phyloP scores from a whole-genome alignment of 495 filamentous ascomycete species.

The Lophiotrema nucula region DNA sequence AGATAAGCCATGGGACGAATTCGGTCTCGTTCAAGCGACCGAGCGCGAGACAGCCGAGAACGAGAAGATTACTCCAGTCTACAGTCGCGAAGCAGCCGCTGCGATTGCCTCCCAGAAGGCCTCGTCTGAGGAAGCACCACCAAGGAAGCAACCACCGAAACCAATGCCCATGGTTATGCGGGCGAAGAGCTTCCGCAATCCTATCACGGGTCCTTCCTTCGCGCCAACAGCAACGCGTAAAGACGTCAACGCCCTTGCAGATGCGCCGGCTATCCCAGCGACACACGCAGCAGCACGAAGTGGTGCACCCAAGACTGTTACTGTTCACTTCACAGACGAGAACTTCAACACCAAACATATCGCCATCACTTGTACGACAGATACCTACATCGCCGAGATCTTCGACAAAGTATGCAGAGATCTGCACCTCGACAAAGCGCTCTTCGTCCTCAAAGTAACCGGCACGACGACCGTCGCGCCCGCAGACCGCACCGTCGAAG shows the following conservation, averaged over 20 bases:
- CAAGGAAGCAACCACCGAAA: constrained; percentile 4
- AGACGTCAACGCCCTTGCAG: constrained; percentile 47
- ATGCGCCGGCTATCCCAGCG: constrained; percentile 40
- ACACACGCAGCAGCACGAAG: constrained; percentile 62
- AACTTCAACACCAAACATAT: constrained; percentile 45
- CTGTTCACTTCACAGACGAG: constrained; percentile 77
- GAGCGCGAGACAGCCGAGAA: constrained; percentile 76
- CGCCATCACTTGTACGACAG: constrained; percentile 75
- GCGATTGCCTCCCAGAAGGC: constrained; percentile 29
- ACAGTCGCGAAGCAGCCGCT: constrained; percentile 56
- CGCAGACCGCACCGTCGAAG: constrained; percentile 84
- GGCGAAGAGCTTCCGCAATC: constrained; percentile 42
- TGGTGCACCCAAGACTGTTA: constrained; percentile 81
- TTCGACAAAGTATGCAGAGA: constrained; percentile 87
- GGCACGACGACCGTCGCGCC: constrained; percentile 80
- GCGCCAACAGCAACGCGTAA: constrained; percentile 38
- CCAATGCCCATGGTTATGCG: constrained; percentile 35
- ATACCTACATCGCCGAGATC: constrained; percentile 92
- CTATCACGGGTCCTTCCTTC: constrained; percentile 44
- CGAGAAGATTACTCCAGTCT: constrained; percentile 69
- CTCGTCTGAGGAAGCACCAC: constrained; percentile 33
- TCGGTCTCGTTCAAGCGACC: constrained; percentile 82
- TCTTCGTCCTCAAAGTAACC: constrained; percentile 83
- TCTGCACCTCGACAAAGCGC: constrained; percentile 83
- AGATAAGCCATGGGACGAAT: constrained; percentile 88